A percentile compares a stretch with the other conserved stretches of the same genome.
Conservation (phyloP, 2,329 filamentous ascomycete genomes). For the Calonectria crousiana region DNA sequence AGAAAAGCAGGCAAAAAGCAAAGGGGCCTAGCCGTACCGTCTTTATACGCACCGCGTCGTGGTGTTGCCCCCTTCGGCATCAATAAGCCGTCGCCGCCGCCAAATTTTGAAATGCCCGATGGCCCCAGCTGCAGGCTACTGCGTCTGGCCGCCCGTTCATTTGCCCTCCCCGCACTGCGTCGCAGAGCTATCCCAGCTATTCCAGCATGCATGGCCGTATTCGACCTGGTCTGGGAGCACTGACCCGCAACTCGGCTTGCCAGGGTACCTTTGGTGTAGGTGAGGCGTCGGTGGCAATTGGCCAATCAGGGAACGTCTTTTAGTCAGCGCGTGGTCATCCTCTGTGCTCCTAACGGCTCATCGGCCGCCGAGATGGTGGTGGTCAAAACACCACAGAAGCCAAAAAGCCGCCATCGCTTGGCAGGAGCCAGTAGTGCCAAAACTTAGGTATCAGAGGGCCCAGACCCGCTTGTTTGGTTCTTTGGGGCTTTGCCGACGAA, state of each 20-base stretch:
- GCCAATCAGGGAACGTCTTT: conserved; percentile 48
- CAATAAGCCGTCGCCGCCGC: conserved; percentile 7
- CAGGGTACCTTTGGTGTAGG: not conserved
- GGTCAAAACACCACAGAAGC: conserved; percentile 10
- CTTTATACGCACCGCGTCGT: conserved; percentile 1
- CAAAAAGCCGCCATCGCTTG: not conserved
- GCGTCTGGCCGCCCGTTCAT: not conserved
- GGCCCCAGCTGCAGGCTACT: not conserved
- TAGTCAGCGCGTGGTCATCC: conserved; percentile 49
- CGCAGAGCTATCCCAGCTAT: not conserved
- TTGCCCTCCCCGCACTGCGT: conserved; percentile 4
- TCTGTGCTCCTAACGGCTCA: conserved; percentile 6
- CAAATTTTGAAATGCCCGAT: conserved; percentile 4
- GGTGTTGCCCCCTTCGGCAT: not conserved
- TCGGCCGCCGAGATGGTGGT: not conserved
- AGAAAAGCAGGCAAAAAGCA: not conserved
- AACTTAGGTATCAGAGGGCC: not conserved
- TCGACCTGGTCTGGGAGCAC: not conserved
- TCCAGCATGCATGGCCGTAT: not conserved
- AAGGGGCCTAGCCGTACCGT: not conserved
- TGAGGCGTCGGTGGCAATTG: not conserved
- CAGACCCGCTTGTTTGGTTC: not conserved
- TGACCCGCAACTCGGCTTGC: not conserved
- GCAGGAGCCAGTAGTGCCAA: not conserved
- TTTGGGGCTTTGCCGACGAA: not conserved